A percentile compares a stretch with the other conserved stretches of the same genome.
These are phyloP conservation scores for Schizophyllum amplum DNA, from an alignment of 1,284 basidiomycete species.

Conservation along the genomic window DNA sequence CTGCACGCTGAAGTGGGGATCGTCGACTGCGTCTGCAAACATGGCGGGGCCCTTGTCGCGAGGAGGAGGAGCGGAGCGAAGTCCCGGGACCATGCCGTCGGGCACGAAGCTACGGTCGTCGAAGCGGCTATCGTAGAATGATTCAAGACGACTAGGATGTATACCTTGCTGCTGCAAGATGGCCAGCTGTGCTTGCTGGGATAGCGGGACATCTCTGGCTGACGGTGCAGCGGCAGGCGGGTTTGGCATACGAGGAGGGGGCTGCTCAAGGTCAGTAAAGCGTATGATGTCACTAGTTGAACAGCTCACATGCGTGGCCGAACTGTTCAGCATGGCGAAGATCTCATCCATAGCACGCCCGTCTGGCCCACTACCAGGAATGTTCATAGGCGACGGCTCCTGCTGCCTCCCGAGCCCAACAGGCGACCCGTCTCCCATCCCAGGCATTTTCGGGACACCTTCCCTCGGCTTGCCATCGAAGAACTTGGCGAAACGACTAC, in stretches of 20 bases:
- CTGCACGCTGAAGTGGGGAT: conserved; percentile 52
- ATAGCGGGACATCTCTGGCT: conserved; percentile 21
- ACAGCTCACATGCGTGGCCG: conserved; percentile 46
- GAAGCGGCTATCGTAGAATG: conserved; percentile 60
- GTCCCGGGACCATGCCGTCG: conserved; percentile 76
- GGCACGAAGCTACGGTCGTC: conserved; percentile 74
- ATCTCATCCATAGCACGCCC: conserved; percentile 65
- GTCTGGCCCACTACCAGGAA: conserved; percentile 31
- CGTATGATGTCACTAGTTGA: no score
- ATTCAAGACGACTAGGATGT: conserved; percentile 43
- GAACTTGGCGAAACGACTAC: conserved; percentile 77
- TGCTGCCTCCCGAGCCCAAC: background rate
- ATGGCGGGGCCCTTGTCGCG: conserved; percentile 47
- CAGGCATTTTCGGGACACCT: conserved; percentile 9
- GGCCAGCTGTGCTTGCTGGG: conserved; percentile 27
- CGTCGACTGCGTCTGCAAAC: conserved; percentile 55
- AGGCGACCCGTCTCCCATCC: background rate
- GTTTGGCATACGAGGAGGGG: conserved; percentile 1
- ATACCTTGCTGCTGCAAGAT: conserved; percentile 32
- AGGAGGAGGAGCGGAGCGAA: conserved; percentile 55
- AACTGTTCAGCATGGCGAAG: conserved; percentile 64
- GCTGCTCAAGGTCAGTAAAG: background rate
- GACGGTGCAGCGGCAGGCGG: conserved; percentile 16
- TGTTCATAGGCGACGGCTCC: background rate
- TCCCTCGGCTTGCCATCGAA: conserved; percentile 68